These are phyloP conservation scores for Euphorbia peplus DNA, from an alignment of 345 rosid genomes.

Conservation along the genomic window DNA sequence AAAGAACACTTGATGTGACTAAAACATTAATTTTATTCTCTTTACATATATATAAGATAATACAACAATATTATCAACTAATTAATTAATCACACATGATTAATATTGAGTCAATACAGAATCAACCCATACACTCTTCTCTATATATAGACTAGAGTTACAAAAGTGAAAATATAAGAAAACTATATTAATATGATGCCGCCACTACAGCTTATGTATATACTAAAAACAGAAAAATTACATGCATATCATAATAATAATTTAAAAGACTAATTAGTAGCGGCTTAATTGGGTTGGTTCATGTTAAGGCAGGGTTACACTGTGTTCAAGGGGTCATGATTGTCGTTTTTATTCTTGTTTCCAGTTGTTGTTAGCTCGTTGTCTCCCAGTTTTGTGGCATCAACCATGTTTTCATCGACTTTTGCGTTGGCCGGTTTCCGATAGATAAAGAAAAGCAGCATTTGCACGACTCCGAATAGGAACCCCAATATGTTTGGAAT, in stretches of 20 bases:
- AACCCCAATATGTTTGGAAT: constrained; percentile 82
- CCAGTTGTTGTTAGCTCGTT: neutral
- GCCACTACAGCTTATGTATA: neutral
- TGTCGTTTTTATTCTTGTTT: neutral
- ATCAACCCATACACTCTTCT: neutral
- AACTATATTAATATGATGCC: neutral
- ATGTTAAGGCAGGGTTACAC: neutral
- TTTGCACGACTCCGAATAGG: constrained; percentile 62
- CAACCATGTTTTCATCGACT: constrained; percentile 35
- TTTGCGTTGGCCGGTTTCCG: constrained; percentile 40
- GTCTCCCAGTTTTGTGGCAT: constrained; percentile 10
- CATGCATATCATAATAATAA: neutral
- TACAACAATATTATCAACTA: neutral
- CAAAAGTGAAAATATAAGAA: neutral
- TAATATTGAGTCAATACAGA: neutral
- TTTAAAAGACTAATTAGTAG: neutral
- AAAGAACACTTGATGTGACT: neutral
- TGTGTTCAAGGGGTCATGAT: neutral
- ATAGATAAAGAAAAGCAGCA: constrained; percentile 71
- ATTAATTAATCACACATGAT: neutral
- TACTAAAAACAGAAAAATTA: too few relatives aligned
- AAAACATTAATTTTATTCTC: neutral
- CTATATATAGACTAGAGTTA: too few relatives aligned
- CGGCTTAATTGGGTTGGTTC: neutral
- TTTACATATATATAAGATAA: neutral